Evolutionary conservation across 192 early-diverging fungal species (phyloP).

Genomic region (Chytriomyces sp.): DNA sequence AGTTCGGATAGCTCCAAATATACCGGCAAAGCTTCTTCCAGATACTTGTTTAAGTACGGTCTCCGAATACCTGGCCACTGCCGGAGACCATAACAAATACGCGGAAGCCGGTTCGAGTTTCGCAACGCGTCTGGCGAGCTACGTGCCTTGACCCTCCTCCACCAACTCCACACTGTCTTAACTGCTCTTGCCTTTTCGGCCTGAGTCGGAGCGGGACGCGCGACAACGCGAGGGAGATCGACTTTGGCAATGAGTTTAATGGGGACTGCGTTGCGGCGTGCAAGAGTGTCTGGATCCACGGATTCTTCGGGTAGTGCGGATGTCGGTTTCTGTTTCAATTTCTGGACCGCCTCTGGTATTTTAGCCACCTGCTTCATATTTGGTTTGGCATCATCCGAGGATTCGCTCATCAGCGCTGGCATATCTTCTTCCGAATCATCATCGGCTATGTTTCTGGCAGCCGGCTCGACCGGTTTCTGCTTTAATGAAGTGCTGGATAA

Average conservation of each 20-base stretch:
- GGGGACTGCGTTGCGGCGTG: background rate
- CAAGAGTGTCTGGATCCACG: too few relatives aligned
- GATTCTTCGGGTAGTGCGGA: background rate
- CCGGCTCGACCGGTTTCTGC: background rate
- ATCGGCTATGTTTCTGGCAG: background rate
- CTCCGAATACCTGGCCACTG: background rate
- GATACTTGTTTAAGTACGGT: background rate
- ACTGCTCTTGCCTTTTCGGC: background rate
- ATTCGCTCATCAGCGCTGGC: background rate
- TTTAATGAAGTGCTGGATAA: background rate
- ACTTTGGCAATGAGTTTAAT: background rate
- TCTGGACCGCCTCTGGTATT: background rate
- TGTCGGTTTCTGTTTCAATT: background rate
- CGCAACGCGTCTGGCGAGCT: background rate
- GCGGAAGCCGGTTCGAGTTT: background rate
- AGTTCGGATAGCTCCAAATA: background rate
- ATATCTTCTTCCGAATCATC: background rate
- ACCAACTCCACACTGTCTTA: background rate
- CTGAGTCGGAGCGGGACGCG: background rate
- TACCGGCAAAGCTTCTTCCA: background rate
- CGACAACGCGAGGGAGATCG: background rate
- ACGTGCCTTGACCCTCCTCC: background rate
- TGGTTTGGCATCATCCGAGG: background rate
- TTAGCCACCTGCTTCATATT: background rate
- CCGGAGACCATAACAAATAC: background rate